phyloP scores from a whole-genome alignment of 345 rosid genomes.

The Microcos paniculata region DNA sequence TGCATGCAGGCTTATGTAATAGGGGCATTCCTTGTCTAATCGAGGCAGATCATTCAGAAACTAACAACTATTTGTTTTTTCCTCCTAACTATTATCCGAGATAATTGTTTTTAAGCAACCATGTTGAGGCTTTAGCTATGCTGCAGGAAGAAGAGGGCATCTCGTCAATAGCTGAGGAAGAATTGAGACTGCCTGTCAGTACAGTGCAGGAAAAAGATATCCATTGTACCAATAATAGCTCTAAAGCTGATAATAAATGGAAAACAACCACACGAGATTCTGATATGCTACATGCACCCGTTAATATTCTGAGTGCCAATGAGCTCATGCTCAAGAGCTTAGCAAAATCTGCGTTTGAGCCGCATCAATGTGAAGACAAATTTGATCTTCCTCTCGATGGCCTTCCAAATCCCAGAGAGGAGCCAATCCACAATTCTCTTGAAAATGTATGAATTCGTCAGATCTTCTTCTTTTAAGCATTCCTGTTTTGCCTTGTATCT shows the following conservation, averaged over 20 bases:
- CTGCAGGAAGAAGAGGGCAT: constrained; percentile 43
- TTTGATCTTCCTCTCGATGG: constrained; percentile 16
- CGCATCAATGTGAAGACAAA: constrained; percentile 18
- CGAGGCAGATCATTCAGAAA: not conserved
- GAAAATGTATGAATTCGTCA: not conserved
- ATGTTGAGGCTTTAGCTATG: constrained; percentile 6
- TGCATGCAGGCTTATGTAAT: not conserved
- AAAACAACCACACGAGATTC: constrained; percentile 15
- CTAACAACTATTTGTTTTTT: not conserved
- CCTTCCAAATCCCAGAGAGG: constrained; percentile 23
- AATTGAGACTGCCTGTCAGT: constrained; percentile 27
- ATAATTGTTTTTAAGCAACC: not conserved
- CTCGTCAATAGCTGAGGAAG: constrained; percentile 30
- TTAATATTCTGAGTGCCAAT: constrained; percentile 25
- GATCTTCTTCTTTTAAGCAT: not conserved
- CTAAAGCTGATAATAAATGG: constrained; percentile 2
- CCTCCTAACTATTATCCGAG: not conserved
- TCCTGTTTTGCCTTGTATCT: not conserved
- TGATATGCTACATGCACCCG: constrained; percentile 8
- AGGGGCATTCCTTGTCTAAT: not conserved
- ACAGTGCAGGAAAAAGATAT: constrained; percentile 21
- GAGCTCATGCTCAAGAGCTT: constrained; percentile 34
- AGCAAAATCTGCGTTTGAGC: constrained; percentile 38
- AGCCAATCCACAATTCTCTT: not conserved
- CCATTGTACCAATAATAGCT: constrained; percentile 8